These are phyloP conservation scores for Tuber indicum DNA, from an alignment of 495 filamentous ascomycete species.

Conservation along the genomic window DNA sequence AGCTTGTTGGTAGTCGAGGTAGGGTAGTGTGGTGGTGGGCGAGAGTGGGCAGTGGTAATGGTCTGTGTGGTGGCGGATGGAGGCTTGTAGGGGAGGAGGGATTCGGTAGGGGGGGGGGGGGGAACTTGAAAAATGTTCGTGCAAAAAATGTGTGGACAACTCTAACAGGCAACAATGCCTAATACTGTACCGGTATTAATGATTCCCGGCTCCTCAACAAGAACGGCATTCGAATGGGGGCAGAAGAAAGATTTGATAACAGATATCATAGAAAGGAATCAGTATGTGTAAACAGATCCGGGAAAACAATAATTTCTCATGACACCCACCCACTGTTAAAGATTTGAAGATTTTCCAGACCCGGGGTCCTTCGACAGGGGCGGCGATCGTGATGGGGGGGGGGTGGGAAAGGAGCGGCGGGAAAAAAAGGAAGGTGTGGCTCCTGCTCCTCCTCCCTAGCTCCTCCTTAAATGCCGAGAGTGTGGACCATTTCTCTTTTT, in stretches of 20 bases:
- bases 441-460: neutral
- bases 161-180: neutral
- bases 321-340: neutral
- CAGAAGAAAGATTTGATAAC: neutral
- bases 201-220: neutral
- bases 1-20: constrained; percentile 8
- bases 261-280: neutral
- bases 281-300: neutral
- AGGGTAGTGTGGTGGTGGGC: constrained; percentile 13
- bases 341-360: neutral
- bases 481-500: constrained; percentile 3
- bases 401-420: neutral
- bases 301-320: neutral
- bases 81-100: neutral
- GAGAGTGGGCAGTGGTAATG: constrained; percentile 4
- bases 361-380: neutral
- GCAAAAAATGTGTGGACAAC: constrained; percentile 1
- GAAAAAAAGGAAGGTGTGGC: neutral
- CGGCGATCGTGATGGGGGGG: neutral
- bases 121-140: neutral
- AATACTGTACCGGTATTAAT: neutral
- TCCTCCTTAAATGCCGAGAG: neutral
- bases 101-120: neutral
- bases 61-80: neutral
- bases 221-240: neutral